Evolutionary conservation across 225 moss, liverwort and hornwort species (phyloP).

Genomic region (Pleurozium schreberi): DNA sequence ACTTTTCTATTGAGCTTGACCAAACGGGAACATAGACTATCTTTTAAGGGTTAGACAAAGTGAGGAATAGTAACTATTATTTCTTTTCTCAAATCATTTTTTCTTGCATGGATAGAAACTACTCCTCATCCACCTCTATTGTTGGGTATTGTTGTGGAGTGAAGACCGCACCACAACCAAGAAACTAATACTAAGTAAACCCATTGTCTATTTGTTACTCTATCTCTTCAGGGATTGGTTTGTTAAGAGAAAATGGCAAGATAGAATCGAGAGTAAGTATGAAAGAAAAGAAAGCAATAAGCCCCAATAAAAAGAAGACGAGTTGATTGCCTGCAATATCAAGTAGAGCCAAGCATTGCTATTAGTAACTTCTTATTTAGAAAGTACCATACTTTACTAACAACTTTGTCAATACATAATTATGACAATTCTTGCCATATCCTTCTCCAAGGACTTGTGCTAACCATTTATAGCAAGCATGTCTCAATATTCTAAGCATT

Average conservation of each 20-base stretch:
- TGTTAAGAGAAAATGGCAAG: slow-evolving; percentile 25
- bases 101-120: background rate
- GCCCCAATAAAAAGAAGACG: slow-evolving; percentile 24
- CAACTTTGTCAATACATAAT: no score
- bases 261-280: slow-evolving; percentile 18
- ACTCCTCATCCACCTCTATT: background rate
- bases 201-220: background rate
- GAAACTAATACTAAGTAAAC: background rate
- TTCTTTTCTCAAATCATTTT: background rate
- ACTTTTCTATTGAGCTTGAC: no score
- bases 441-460: no score
- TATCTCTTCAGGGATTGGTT: background rate
- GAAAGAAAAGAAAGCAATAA: background rate
- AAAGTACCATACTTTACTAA: no score
- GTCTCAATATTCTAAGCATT: no score
- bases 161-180: background rate
- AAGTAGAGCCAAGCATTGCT: background rate
- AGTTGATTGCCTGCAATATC: slow-evolving; percentile 40
- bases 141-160: no score
- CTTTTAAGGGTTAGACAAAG: no score
- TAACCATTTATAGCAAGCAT: no score
- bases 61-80: background rate
- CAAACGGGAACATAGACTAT: no score
- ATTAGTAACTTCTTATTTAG: background rate
- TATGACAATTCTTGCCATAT: no score